Base-by-base conservation (phyloP, 2,329 filamentous ascomycete genomes). In the Curvularia verruculosa region DNA sequence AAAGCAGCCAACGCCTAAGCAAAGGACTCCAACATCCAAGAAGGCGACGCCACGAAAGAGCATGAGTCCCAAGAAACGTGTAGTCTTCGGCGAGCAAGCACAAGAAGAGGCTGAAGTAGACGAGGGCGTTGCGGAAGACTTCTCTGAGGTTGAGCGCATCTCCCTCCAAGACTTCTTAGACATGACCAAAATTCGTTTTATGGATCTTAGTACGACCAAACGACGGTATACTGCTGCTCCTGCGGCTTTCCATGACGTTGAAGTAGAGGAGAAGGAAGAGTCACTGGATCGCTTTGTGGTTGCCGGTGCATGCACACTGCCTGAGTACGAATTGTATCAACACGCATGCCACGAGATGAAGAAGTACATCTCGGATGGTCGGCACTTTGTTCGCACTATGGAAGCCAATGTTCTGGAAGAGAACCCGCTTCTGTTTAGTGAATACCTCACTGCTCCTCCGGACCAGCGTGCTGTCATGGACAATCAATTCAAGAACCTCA, bases 171-270 rank as follows among this genome's bases (percentile, higher is more conserved):
- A 96, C 51, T 99, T 99, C 77, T 80, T 99, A 43, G 91, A 96
- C 61, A 88, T 96, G 87, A 97, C 94, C 2, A 96, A 91, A 57
- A 96, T 99, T 69, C 91, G 93, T 52, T 99, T 99, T 79, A 97
- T 99, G 90, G 95, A 99, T 73, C 82, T 99, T 48, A 96, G 89
- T n/a, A 96, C 94, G 0, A 97, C 93, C 1, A 98, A 98, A 75
- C 84, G 94, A 64, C 85, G 95, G 53, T 90, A 96, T 67, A 98
- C 94, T 0, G 87, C 89, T 44, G 74, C 73, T 26, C 75, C 75
- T 34, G 59, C 73, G 36, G 66, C 68, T 1, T 76, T 77, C 53
- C 70, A 68, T 43, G 72, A 74, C 24, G 71, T 70, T 34, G 75
- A 75, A 18, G 69, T 77, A 10, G 70, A 75, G 29, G 76, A 77